phyloP scores from a whole-genome alignment of 768 basidiomycete species.

The Boletus subparvulus region DNA sequence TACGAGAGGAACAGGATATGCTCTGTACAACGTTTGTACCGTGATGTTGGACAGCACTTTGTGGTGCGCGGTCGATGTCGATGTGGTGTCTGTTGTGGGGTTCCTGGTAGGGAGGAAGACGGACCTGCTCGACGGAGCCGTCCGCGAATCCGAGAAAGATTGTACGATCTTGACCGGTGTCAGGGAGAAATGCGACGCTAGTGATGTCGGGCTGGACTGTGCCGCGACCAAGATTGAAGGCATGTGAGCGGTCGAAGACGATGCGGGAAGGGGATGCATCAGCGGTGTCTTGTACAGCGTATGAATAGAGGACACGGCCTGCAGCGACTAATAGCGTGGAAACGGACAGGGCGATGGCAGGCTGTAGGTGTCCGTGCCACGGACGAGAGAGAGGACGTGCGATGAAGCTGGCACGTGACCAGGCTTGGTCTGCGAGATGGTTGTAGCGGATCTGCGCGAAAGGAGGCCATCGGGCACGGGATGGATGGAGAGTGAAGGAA shows the following conservation, averaged over 20 bases:
- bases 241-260: conserved; percentile 45
- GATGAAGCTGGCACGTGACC: conserved; percentile 51
- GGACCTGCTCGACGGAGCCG: conserved; percentile 53
- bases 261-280: conserved; percentile 43
- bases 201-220: conserved; percentile 49
- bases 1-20: conserved; percentile 45
- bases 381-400: conserved; percentile 62
- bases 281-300: conserved; percentile 41
- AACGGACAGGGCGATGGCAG: conserved; percentile 52
- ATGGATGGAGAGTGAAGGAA: conserved; percentile 49
- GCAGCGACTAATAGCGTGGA: conserved; percentile 62
- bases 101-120: conserved; percentile 26
- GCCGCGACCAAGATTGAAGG: conserved; percentile 36
- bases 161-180: conserved; percentile 42
- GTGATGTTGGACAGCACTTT: conserved; percentile 34
- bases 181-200: conserved; percentile 48
- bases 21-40: conserved; percentile 54
- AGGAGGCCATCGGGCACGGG: conserved; percentile 46
- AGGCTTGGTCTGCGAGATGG: conserved; percentile 50
- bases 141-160: conserved; percentile 60
- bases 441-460: conserved; percentile 49
- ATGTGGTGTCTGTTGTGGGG: conserved; percentile 9
- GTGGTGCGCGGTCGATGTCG: conserved; percentile 22
- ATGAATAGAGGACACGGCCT: conserved; percentile 57
- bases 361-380: conserved; percentile 58